These are phyloP conservation scores for Castanea crenata DNA, from an alignment of 306 rosid genomes.

Conservation along the genomic window DNA sequence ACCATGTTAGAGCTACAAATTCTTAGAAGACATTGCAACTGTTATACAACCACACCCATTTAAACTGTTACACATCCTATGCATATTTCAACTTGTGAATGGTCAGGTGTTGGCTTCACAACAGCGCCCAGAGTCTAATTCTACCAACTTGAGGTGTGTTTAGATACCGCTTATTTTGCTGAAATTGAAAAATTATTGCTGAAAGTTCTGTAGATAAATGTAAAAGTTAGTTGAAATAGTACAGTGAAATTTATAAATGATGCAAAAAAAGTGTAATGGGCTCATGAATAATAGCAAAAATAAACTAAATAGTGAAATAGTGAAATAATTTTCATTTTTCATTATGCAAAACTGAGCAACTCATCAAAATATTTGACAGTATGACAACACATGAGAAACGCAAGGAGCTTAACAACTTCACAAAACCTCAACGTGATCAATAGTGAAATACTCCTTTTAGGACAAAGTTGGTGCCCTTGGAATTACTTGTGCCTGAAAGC, in stretches of 20 bases:
- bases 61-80: not conserved
- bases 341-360: not conserved
- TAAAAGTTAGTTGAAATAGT: no score
- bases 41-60: not conserved
- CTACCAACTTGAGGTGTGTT: not conserved
- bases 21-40: not conserved
- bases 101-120: not conserved
- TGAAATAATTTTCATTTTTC: no score
- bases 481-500: constrained; percentile 51
- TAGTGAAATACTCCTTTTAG: not conserved
- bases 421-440: not conserved
- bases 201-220: no score
- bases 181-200: no score
- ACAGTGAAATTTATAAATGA: no score
- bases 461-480: not conserved
- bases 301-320: no score
- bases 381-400: not conserved
- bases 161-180: no score
- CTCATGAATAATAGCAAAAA: no score
- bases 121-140: not conserved
- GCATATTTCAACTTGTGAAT: not conserved
- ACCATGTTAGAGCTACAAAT: not conserved
- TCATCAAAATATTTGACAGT: not conserved
- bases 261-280: no score
- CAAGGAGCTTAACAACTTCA: not conserved